phyloP scores from a whole-genome alignment of 1,139 yeast species.

The Tardiomyces depauwii region DNA sequence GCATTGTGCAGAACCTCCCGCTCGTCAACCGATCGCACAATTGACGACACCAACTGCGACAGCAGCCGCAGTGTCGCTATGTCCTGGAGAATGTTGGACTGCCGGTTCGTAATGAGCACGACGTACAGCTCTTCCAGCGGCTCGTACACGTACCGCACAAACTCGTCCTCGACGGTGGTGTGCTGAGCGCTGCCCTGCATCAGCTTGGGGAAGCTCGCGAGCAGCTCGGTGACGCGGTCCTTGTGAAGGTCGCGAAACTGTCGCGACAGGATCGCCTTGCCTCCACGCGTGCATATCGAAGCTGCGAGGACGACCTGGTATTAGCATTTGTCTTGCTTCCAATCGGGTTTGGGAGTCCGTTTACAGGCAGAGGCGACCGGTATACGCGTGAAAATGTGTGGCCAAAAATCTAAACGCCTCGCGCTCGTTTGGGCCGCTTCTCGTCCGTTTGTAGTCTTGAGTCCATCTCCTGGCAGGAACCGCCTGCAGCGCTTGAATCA shows the following conservation, averaged over 20 bases:
- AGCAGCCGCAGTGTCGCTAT: conserved; percentile 84
- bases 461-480: no score
- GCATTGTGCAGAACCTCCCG: conserved; percentile 75
- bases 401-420: no score
- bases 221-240: conserved; percentile 75
- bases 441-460: no score
- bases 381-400: not conserved
- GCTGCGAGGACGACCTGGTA: conserved; percentile 75
- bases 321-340: not conserved
- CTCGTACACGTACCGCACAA: conserved; percentile 88
- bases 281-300: conserved; percentile 89
- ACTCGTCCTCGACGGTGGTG: conserved; percentile 89
- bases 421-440: no score
- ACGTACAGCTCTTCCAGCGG: conserved; percentile 92
- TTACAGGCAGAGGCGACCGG: no score
- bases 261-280: conserved; percentile 86
- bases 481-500: no score
- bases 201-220: conserved; percentile 79
- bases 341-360: no score
- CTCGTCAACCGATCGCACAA: conserved; percentile 66
- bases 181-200: conserved; percentile 67
- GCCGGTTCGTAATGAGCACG: conserved; percentile 82
- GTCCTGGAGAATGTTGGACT: conserved; percentile 89
- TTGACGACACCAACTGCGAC: conserved; percentile 66
- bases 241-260: conserved; percentile 81